Percentiles rank a stretch among this genome's conserved stretches.
Evolutionary conservation across 208 protist genomes (phyloP).

Genomic region (Acanthamoeba healyi): DNA sequence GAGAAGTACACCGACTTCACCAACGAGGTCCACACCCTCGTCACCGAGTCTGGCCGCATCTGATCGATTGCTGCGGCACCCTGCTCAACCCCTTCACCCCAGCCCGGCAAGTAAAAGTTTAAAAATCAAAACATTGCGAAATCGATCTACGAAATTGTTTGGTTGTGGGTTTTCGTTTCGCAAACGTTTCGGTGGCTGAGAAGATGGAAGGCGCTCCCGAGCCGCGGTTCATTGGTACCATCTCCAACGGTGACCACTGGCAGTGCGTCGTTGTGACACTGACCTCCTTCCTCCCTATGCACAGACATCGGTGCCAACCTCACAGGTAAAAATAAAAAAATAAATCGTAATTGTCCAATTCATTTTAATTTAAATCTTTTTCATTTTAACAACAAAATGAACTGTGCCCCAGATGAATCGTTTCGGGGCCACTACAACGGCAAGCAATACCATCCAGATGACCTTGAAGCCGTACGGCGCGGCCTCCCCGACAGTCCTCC

Average conservation of each 20-base stretch:
- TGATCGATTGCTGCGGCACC: too few species aligned
- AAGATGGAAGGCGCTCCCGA: too few species aligned
- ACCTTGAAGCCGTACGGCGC: background rate
- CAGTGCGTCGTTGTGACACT: too few species aligned
- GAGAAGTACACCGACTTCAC: constrained; percentile 75
- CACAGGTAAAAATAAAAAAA: background rate
- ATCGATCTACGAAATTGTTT: too few species aligned
- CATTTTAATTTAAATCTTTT: background rate
- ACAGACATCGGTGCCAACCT: constrained; percentile 43
- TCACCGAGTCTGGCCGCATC: constrained; percentile 19
- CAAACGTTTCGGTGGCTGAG: too few species aligned
- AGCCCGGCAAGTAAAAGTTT: background rate
- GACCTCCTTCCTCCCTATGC: too few species aligned
- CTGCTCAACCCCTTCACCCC: background rate
- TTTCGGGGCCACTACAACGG: constrained; percentile 25
- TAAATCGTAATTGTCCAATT: too few species aligned
- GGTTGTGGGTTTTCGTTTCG: too few species aligned
- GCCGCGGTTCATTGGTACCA: too few species aligned
- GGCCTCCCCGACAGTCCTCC: background rate
- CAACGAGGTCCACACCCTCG: constrained; percentile 16
- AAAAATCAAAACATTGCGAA: background rate
- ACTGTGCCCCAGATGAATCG: constrained; percentile 1
- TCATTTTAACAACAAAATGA: too few species aligned
- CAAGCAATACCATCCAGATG: background rate
- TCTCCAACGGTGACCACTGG: too few species aligned